Base-by-base conservation (phyloP, 2,329 filamentous ascomycete genomes). In the Eutypella sp. region DNA sequence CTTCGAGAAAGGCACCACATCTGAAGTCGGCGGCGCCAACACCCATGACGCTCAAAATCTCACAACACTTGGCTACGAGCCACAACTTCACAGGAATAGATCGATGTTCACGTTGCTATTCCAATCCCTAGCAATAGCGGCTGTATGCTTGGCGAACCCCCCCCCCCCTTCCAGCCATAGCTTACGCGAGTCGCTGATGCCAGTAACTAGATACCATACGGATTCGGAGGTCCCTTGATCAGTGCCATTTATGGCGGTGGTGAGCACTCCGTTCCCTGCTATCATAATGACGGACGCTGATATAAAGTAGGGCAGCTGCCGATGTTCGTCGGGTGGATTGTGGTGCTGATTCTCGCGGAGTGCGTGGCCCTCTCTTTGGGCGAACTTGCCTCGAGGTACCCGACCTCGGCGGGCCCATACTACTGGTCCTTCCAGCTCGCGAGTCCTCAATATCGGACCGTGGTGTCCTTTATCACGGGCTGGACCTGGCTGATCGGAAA, bases 51-150 rank as follows among this genome's bases (percentile, higher is more conserved):
- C 57, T 9, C 58, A 65, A 18, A 56, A 59, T 41, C 54, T 69
- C 41, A 63, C 57, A 18, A 46, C 60, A 16, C 65, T 83, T 19
- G 78, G 80, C 23, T 84, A 84, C 63, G 75, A 71, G 46, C 71
- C 76, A 4, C 77, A 81, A 55, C 65, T 84, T 16, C 66, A 61
- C 18, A 73, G 78, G 19, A 84, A 83, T 50, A 72, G 81, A 25
- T 82, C 79, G 0, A 71, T 82, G 55, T 69, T 75, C 50, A 82
- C 78, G 0, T 65, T 84, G 1, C 67, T 83, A 11, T 84, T 83
- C 58, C 79, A 82, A 59, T 75, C 75, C 0, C 65, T 83, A 7
- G 78, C 79, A 19, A 82, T 82, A 24, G 78, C 79, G 24, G 78
- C 79, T 18, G 65, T 68, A 31, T 34, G n/a, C 45, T 36, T n/a